Evolutionary conservation across 2,329 filamentous ascomycete species (phyloP), one percentile per base, ranked within the genome.

Genomic region (Nothomitra cinnamomea): DNA sequence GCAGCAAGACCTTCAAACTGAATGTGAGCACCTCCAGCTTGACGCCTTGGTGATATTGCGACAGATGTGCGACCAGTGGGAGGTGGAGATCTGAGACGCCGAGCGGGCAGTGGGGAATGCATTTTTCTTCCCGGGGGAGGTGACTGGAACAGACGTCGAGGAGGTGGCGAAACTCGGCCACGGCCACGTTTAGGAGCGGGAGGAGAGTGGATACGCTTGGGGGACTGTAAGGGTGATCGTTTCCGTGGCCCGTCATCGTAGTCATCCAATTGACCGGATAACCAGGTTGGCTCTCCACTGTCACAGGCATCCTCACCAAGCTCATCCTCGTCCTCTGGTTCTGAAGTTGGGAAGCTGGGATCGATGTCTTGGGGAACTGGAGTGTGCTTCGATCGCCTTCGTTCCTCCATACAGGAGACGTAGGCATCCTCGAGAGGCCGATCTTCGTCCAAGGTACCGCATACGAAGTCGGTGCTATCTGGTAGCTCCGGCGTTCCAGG

Each of bases 401-500:
- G 82, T 54, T 86, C 82, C 62, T 89, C 85, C 55, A 94, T 76
- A 61, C 85, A 87, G 1, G 86, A 85, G 54, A 94, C 77, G 66
- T 95, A 98, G 0, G 87, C 90, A 60, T 89, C 87, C 65, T 98
- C 92, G n/a, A 96, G 70, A 2, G 88, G 87, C 45, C 87, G 82
- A 63, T 98, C 92, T 67, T 98, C 92, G 59, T 98, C 92, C 19
- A 98, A 74, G 1, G 92, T 98, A 55, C 92, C 92, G 63, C 92
- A 96, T n/a, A 98, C 92, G 60, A 98, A 98, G 66, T 98, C 92
- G 13, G 92, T 96, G 67, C 89, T 95, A 66, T 98, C 92, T 1
- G 92, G 92, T 10, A 98, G 74, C 63, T 95, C 87, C 1, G 87
- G 86, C 1, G 84, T 85, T 22, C 76, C 75, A 40, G 79, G 76